Evolutionary conservation across 768 basidiomycete genomes (phyloP).

Genomic region (Tylopilus sp.): DNA sequence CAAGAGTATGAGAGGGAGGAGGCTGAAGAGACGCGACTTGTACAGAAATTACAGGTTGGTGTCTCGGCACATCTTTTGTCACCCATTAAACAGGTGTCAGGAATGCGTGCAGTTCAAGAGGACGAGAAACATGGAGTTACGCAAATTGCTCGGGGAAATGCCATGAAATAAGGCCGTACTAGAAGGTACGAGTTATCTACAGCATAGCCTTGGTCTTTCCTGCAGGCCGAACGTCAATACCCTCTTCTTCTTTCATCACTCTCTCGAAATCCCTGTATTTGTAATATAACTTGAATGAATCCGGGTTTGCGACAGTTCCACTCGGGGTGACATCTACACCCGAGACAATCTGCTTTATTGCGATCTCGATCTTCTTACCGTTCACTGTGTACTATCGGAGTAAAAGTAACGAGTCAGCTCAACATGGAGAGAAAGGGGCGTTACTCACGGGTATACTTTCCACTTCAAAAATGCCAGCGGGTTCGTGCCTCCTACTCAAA

Average conservation of each 20-base stretch:
- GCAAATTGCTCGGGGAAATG: slow-evolving; percentile 11
- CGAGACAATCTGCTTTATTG: slow-evolving; percentile 75
- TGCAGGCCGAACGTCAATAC: not conserved
- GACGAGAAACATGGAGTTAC: slow-evolving; percentile 8
- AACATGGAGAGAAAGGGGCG: not conserved
- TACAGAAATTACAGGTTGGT: slow-evolving; percentile 12
- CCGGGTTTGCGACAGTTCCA: slow-evolving; percentile 73
- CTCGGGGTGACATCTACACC: slow-evolving; percentile 61
- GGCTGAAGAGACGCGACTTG: slow-evolving; percentile 13
- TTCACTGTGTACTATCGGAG: slow-evolving; percentile 64
- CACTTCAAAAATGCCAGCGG: slow-evolving; percentile 60
- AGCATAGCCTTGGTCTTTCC: slow-evolving; percentile 9
- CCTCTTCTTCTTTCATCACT: slow-evolving; percentile 18
- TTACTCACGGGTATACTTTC: slow-evolving; percentile 64
- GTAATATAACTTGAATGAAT: slow-evolving; percentile 61
- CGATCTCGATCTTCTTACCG: slow-evolving; percentile 77
- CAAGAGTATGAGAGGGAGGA: slow-evolving; percentile 10
- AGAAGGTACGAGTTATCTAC: not conserved
- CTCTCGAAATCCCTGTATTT: slow-evolving; percentile 53
- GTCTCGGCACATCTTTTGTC: not conserved
- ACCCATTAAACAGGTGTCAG: not conserved
- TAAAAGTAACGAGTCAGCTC: not conserved
- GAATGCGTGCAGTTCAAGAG: slow-evolving; percentile 6
- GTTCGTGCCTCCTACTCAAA: slow-evolving; percentile 74
- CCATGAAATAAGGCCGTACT: not conserved